These are phyloP conservation scores for Monilinia polystroma DNA, from an alignment of 2,329 filamentous ascomycete species.

Conservation along the genomic window DNA sequence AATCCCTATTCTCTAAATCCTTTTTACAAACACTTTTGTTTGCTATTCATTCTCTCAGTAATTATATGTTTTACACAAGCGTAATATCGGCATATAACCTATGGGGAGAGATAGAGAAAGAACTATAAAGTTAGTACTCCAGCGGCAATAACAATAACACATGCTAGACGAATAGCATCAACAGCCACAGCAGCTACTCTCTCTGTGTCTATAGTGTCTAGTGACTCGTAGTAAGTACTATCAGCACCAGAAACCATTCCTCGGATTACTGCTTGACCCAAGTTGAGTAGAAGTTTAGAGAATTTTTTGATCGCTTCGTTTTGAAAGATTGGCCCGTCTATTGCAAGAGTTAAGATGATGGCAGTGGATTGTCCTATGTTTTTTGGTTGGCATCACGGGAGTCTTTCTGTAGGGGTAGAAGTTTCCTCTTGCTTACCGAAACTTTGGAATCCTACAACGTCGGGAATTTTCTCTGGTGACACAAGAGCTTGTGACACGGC, in stretches of 20 bases:
- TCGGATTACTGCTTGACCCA: not conserved
- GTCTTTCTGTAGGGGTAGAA: too few relatives aligned
- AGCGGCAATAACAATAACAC: not conserved
- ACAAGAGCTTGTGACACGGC: not conserved
- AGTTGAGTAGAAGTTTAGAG: not conserved
- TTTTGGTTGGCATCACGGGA: too few relatives aligned
- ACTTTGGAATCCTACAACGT: constrained; percentile 4
- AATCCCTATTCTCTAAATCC: too few relatives aligned
- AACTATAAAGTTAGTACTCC: too few relatives aligned
- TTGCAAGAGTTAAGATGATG: too few relatives aligned
- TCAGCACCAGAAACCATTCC: constrained; percentile 6
- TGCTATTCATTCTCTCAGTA: not conserved
- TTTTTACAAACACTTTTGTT: not conserved
- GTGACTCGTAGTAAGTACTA: not conserved
- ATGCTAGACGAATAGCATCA: not conserved
- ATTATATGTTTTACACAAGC: not conserved
- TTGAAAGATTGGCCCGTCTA: too few relatives aligned
- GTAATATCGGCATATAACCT: not conserved
- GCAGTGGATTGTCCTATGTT: too few relatives aligned
- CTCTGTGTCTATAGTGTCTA: not conserved
- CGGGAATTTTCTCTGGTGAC: not conserved
- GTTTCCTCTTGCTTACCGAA: not conserved
- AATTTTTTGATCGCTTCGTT: too few relatives aligned
- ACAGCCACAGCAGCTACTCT: not conserved
- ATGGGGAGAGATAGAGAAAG: too few relatives aligned